Conservation (phyloP, 2,329 filamentous ascomycete species). For the Zalaria obscura region DNA sequence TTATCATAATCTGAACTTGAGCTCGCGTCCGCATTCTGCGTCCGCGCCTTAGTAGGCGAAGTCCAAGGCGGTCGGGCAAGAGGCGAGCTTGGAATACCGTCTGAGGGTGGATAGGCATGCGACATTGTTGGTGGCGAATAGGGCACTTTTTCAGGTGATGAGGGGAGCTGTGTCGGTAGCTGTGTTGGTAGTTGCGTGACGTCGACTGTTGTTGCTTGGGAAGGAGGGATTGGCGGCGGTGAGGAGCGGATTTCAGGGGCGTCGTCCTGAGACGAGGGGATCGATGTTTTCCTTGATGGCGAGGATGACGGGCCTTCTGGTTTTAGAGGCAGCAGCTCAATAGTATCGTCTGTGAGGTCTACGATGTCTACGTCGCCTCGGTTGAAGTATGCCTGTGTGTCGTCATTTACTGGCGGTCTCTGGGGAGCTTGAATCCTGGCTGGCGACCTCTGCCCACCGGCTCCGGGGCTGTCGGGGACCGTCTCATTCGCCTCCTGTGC, state of each 20-base stretch:
- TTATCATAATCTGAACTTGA: not conserved
- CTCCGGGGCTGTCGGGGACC: not conserved
- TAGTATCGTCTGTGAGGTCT: constrained; percentile 1
- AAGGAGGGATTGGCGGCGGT: constrained; percentile 1
- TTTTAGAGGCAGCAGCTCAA: constrained; percentile 2
- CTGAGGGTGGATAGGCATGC: constrained; percentile 1
- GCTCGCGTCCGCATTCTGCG: not conserved
- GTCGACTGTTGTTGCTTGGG: constrained; percentile 3
- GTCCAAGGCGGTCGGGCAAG: not conserved
- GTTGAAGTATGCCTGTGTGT: not conserved
- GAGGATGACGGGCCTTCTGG: constrained; percentile 5
- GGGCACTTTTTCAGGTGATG: constrained; percentile 2
- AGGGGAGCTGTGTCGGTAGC: constrained; percentile 1
- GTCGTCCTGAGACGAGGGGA: not conserved
- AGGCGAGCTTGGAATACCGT: not conserved
- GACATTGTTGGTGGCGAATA: not conserved
- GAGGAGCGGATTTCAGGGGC: not conserved
- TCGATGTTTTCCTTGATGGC: not conserved
- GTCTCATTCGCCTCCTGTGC: not conserved
- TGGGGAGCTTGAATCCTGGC: not conserved
- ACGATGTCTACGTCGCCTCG: constrained; percentile 2
- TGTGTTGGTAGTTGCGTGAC: constrained; percentile 1
- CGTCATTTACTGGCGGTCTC: not conserved
- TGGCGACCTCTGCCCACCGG: not conserved
- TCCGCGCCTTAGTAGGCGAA: not conserved